Conservation (phyloP, 2,329 filamentous ascomycete species). For the Onygenales sp. region DNA sequence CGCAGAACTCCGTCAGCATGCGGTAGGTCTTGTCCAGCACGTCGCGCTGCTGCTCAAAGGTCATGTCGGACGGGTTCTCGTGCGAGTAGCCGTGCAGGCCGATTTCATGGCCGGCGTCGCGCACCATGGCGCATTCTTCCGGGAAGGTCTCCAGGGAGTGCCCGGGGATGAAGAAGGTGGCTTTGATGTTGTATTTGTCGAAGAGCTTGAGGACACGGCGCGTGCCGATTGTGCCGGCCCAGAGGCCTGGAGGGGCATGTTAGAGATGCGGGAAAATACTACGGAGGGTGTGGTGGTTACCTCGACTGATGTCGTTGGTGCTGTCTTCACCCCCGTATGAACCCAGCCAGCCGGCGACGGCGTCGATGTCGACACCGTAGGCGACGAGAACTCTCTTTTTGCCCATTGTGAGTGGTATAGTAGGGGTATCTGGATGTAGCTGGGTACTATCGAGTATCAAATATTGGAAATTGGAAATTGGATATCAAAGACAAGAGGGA, state of each 20-base stretch:
- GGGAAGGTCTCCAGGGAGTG: conserved; percentile 58
- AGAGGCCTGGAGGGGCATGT: conserved; percentile 40
- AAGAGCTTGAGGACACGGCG: conserved; percentile 61
- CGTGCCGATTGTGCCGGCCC: conserved; percentile 58
- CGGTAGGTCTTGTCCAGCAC: conserved; percentile 69
- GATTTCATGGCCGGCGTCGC: conserved; percentile 56
- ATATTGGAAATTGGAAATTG: neutral
- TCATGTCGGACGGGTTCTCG: conserved; percentile 65
- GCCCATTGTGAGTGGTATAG: conserved; percentile 18
- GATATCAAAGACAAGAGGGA: neutral
- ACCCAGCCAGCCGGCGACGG: conserved; percentile 67
- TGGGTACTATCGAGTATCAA: neutral
- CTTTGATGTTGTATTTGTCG: conserved; percentile 62
- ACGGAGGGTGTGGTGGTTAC: conserved; percentile 24
- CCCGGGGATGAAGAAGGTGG: conserved; percentile 57
- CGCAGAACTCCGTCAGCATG: conserved; percentile 62
- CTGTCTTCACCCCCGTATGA: conserved; percentile 66
- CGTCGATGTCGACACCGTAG: conserved; percentile 66
- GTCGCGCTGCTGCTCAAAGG: conserved; percentile 62
- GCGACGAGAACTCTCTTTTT: conserved; percentile 46
- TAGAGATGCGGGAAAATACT: neutral
- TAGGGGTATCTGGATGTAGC: conserved; percentile 12
- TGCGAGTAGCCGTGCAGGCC: conserved; percentile 65
- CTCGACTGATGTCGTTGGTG: conserved; percentile 62
- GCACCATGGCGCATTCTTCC: conserved; percentile 52